phyloP scores from a whole-genome alignment of 2,329 filamentous ascomycete genomes.

The Trichoderma atroviride region DNA sequence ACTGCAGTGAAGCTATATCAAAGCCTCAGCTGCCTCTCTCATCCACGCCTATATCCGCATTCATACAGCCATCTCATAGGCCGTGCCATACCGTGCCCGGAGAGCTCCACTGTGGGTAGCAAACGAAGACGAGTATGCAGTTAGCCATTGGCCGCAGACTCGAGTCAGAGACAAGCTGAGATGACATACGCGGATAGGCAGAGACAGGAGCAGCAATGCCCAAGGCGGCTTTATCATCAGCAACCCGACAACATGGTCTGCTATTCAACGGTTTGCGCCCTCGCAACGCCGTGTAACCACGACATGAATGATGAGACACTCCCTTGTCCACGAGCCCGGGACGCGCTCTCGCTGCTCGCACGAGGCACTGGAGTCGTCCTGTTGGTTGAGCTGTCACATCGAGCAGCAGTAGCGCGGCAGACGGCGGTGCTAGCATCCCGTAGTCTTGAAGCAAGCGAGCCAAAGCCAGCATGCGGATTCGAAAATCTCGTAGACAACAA shows the following conservation, averaged over 20 bases:
- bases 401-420: conserved; percentile 1
- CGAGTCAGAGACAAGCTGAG: neutral
- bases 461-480: conserved; percentile 1
- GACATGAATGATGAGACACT: neutral
- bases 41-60: neutral
- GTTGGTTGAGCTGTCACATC: neutral
- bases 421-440: conserved; percentile 6
- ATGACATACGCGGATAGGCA: neutral
- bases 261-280: conserved; percentile 5
- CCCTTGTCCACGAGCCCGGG: neutral
- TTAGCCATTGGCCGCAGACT: neutral
- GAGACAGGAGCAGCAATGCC: neutral
- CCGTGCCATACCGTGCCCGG: neutral
- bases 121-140: neutral
- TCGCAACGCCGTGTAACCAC: neutral
- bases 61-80: neutral
- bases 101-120: conserved; percentile 15
- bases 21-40: neutral
- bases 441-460: conserved; percentile 13
- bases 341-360: neutral
- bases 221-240: neutral
- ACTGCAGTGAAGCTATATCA: neutral
- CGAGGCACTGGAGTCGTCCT: neutral
- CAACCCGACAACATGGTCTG: conserved; percentile 13
- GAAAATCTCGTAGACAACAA: conserved; percentile 4